A percentile compares a stretch with the other conserved stretches of the same genome.
Evolutionary conservation across 495 filamentous ascomycete genomes (phyloP).

Genomic region (Cercophora samala): DNA sequence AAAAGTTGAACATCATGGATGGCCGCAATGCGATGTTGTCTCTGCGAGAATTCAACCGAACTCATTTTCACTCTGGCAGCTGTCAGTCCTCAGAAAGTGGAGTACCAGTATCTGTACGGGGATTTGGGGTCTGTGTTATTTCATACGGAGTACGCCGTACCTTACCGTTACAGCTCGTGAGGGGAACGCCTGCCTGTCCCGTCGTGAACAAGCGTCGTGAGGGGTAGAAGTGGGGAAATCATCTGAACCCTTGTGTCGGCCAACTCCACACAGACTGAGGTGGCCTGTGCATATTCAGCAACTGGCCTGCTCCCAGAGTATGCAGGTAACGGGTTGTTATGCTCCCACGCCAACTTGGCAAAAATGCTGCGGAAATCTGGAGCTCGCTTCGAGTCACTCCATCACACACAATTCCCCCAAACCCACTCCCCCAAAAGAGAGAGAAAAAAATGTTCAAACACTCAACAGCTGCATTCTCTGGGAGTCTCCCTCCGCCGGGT

Average conservation of each 20-base stretch:
- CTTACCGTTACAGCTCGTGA: neutral
- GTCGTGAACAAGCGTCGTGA: too few relatives aligned
- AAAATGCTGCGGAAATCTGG: neutral
- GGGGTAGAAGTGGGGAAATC: neutral
- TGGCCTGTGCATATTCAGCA: neutral
- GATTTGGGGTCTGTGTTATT: neutral
- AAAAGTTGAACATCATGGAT: slow-evolving; percentile 5
- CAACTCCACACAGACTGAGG: neutral
- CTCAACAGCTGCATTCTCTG: neutral
- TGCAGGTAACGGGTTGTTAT: neutral
- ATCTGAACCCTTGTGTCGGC: neutral
- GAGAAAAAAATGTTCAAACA: neutral
- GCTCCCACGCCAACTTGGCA: neutral
- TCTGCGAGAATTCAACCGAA: neutral
- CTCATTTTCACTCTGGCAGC: neutral
- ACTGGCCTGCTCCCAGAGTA: neutral
- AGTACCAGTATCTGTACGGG: neutral
- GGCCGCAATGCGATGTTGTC: neutral
- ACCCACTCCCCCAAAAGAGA: slow-evolving; percentile 4
- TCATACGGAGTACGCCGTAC: too few relatives aligned
- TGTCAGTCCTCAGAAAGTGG: neutral
- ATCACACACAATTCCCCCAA: slow-evolving; percentile 7
- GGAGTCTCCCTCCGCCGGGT: neutral
- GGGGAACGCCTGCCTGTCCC: neutral
- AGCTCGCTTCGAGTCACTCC: slow-evolving; percentile 4